Evolutionary conservation across 441 rosid species (phyloP).

Genomic region (Gossypium trilobum): DNA sequence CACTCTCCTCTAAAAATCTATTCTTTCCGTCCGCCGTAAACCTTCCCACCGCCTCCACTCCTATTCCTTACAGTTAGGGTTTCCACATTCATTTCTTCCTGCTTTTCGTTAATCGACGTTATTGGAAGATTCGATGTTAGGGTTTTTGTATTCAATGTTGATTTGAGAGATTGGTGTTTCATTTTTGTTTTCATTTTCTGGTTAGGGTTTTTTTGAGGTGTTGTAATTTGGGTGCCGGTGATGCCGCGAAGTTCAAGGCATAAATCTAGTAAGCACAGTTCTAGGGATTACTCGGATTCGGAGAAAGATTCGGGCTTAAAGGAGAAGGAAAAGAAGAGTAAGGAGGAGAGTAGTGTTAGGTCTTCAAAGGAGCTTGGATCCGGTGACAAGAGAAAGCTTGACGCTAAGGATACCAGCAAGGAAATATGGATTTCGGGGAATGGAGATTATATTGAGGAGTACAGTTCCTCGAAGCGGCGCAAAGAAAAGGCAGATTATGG

Average conservation of each 20-base stretch:
- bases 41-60: slow-evolving; percentile 15
- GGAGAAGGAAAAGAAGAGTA: slow-evolving; percentile 62
- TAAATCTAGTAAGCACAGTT: slow-evolving; percentile 81
- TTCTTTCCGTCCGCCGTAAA: slow-evolving; percentile 10
- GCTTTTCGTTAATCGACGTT: background rate
- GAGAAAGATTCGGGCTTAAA: slow-evolving; percentile 63
- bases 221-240: slow-evolving; percentile 17
- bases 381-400: slow-evolving; percentile 60
- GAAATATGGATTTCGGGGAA: slow-evolving; percentile 39
- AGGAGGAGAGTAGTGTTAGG: slow-evolving; percentile 47
- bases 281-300: slow-evolving; percentile 80
- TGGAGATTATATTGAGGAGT: slow-evolving; percentile 52
- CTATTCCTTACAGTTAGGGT: slow-evolving; percentile 17
- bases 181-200: background rate
- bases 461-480: slow-evolving; percentile 49
- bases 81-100: background rate
- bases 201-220: background rate
- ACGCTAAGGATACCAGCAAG: slow-evolving; percentile 37
- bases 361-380: slow-evolving; percentile 46
- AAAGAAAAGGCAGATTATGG: slow-evolving; percentile 52
- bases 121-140: slow-evolving; percentile 6
- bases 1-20: background rate
- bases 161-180: slow-evolving; percentile 11
- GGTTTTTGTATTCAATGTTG: slow-evolving; percentile 8
- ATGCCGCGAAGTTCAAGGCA: slow-evolving; percentile 91